A percentile compares a stretch with the other conserved stretches of the same genome.
phyloP scores from a whole-genome alignment of 306 rosid species.

The Sechiopsis laciniata region DNA sequence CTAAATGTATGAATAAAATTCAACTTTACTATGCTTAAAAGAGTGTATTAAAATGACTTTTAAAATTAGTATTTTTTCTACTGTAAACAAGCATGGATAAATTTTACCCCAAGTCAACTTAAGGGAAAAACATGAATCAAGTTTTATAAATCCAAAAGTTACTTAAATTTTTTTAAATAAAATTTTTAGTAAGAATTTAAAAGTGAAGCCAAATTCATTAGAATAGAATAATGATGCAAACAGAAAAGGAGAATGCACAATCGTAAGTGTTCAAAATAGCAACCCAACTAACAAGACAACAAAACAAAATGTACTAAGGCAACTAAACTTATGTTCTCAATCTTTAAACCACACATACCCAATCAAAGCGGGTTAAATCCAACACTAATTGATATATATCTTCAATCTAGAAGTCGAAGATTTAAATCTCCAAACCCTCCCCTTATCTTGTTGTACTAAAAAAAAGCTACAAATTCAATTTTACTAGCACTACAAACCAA shows the following conservation, averaged over 20 bases:
- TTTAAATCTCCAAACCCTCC: too few species aligned
- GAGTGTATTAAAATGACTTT: neutral
- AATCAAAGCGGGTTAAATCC: too few species aligned
- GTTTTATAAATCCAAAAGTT: neutral
- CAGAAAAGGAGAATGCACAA: constrained; percentile 7
- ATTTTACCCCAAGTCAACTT: too few species aligned
- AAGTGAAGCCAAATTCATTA: neutral
- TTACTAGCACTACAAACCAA: neutral
- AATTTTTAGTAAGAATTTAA: neutral
- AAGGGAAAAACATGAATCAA: neutral
- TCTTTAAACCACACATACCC: neutral
- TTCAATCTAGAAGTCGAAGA: too few species aligned
- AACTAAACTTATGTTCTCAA: neutral
- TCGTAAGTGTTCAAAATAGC: neutral
- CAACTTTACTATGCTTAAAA: neutral
- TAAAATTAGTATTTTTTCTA: neutral
- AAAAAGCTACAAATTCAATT: neutral
- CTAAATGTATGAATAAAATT: neutral
- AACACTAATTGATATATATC: too few species aligned
- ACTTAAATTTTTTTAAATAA: neutral
- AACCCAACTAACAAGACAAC: neutral
- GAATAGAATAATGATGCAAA: neutral
- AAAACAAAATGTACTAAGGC: neutral
- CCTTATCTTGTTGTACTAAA: too few species aligned
- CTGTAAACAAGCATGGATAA: too few species aligned